Percentiles rank a stretch among this genome's conserved stretches.
These are phyloP conservation scores for Penicillium steckii DNA, from an alignment of 495 filamentous ascomycete species.

Conservation along the genomic window DNA sequence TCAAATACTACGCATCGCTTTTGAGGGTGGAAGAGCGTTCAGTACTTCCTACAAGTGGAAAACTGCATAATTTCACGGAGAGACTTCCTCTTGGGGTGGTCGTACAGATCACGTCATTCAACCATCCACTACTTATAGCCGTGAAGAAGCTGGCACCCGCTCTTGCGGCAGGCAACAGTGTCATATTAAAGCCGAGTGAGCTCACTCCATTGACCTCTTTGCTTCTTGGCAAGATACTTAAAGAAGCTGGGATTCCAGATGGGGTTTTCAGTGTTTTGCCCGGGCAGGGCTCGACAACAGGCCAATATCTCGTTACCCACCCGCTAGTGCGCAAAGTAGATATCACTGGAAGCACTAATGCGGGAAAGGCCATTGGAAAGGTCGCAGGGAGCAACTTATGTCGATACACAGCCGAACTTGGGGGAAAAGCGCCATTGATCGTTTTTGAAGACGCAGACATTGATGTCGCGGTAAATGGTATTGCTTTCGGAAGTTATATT, in stretches of 20 bases:
- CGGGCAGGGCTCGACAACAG: slow-evolving; percentile 53
- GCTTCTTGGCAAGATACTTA: slow-evolving; percentile 48
- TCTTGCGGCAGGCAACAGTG: slow-evolving; percentile 60
- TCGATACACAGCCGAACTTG: slow-evolving; percentile 57
- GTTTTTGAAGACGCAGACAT: slow-evolving; percentile 53
- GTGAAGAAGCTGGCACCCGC: slow-evolving; percentile 62
- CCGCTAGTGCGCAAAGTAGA: slow-evolving; percentile 58
- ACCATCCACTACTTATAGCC: slow-evolving; percentile 63
- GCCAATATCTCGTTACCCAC: slow-evolving; percentile 52
- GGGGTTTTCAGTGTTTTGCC: slow-evolving; percentile 58
- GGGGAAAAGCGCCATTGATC: slow-evolving; percentile 59
- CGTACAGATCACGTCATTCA: slow-evolving; percentile 64
- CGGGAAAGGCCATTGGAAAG: slow-evolving; percentile 45
- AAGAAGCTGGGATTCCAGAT: slow-evolving; percentile 54
- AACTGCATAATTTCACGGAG: slow-evolving; percentile 60
- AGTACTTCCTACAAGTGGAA: slow-evolving; percentile 59
- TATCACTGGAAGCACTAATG: slow-evolving; percentile 55
- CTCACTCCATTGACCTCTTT: slow-evolving; percentile 58
- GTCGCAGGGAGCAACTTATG: slow-evolving; percentile 51
- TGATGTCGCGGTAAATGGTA: slow-evolving; percentile 53
- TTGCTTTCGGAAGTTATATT: slow-evolving; percentile 57
- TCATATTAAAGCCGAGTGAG: slow-evolving; percentile 63
- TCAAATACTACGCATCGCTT: slow-evolving; percentile 61
- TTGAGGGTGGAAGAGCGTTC: slow-evolving; percentile 59
- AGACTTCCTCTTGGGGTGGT: slow-evolving; percentile 62